Evolutionary conservation across 495 filamentous ascomycete genomes (phyloP).

Genomic region (Clavariopsis aquatica): DNA sequence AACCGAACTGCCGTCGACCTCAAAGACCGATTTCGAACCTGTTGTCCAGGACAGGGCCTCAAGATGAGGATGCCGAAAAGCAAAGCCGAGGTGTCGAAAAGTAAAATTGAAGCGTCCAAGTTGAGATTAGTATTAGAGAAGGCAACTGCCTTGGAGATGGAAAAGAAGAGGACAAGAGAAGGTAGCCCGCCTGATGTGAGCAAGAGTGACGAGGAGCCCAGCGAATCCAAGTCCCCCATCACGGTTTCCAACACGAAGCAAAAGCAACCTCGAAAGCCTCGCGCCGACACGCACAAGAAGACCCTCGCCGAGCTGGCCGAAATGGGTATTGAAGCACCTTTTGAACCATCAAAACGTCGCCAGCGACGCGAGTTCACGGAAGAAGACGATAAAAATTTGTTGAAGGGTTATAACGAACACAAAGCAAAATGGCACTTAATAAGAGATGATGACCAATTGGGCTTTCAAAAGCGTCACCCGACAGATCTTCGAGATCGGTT

Average conservation of each 20-base stretch:
- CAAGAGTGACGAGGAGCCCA: background rate
- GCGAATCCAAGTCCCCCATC: background rate
- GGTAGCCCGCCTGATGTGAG: background rate
- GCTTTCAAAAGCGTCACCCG: slow-evolving; percentile 65
- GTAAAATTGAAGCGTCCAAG: no score
- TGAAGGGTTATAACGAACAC: slow-evolving; percentile 71
- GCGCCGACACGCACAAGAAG: slow-evolving; percentile 38
- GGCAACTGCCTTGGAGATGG: no score
- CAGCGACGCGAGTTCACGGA: slow-evolving; percentile 65
- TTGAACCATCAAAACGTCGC: slow-evolving; percentile 56
- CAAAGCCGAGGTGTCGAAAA: background rate
- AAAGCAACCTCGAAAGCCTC: slow-evolving; percentile 13
- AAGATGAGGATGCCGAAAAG: slow-evolving; percentile 17
- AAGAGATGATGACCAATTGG: slow-evolving; percentile 66
- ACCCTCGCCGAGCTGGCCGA: slow-evolving; percentile 55
- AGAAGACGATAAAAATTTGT: slow-evolving; percentile 73
- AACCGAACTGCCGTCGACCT: slow-evolving; percentile 74
- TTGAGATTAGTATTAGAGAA: no score
- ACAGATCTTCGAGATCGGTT: slow-evolving; percentile 84
- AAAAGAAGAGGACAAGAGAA: background rate
- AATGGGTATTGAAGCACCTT: slow-evolving; percentile 57
- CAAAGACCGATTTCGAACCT: slow-evolving; percentile 81
- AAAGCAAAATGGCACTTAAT: slow-evolving; percentile 83
- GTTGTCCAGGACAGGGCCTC: slow-evolving; percentile 59
- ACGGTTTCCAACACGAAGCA: background rate